These are phyloP conservation scores for Austroboletus eburneus DNA, from an alignment of 768 basidiomycete species.

Conservation along the genomic window DNA sequence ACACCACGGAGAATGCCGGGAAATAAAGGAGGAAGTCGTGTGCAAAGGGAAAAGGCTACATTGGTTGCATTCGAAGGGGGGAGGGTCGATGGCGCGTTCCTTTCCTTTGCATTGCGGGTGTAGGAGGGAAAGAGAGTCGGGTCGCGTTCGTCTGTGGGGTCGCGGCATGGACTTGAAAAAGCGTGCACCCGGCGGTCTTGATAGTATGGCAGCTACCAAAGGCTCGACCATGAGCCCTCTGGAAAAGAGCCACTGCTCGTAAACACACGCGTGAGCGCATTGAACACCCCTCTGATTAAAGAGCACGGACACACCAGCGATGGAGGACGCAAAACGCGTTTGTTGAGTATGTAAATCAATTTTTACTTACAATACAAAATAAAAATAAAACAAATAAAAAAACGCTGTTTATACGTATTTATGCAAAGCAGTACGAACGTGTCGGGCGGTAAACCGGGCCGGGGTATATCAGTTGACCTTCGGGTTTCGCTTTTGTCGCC, in stretches of 20 bases:
- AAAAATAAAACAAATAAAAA: slow-evolving; percentile 4
- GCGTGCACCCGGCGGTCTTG: slow-evolving; percentile 30
- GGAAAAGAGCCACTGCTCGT: too few species aligned
- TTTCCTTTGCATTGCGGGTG: slow-evolving; percentile 53
- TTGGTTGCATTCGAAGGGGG: slow-evolving; percentile 27
- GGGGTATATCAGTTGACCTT: too few species aligned
- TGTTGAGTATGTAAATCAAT: too few species aligned
- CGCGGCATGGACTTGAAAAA: slow-evolving; percentile 30
- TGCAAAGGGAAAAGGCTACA: slow-evolving; percentile 12
- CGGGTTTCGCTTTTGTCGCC: slow-evolving; percentile 9
- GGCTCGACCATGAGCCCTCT: slow-evolving; percentile 54
- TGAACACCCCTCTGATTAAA: too few species aligned
- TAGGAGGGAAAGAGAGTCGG: slow-evolving; percentile 54
- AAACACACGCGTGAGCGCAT: too few species aligned
- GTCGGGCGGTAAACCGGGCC: too few species aligned
- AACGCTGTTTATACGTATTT: background rate
- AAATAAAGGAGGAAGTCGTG: slow-evolving; percentile 43
- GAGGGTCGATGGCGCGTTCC: slow-evolving; percentile 36
- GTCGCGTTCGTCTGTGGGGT: slow-evolving; percentile 31
- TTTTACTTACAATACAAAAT: too few species aligned
- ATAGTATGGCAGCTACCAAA: slow-evolving; percentile 48
- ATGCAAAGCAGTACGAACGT: too few species aligned
- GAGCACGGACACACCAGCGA: too few species aligned
- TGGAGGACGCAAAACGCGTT: too few species aligned
- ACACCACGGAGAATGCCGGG: slow-evolving; percentile 46